phyloP scores from a whole-genome alignment of 768 basidiomycete genomes.

The Clitopilus passeckerianus region DNA sequence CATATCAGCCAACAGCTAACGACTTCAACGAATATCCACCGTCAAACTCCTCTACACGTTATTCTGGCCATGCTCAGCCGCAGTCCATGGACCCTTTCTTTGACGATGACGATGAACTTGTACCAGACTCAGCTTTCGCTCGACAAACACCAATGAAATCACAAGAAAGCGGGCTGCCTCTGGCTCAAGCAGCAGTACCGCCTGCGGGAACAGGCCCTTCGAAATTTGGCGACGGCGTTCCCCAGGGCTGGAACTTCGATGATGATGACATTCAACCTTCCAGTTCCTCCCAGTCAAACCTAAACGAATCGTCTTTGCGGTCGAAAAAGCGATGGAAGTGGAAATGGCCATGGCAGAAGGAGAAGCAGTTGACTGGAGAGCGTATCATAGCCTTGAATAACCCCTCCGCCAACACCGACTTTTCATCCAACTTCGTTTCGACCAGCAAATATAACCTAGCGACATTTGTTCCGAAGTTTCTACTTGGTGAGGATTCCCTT shows the following conservation, averaged over 20 bases:
- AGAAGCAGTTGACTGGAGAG: constrained; percentile 61
- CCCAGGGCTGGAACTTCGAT: constrained; percentile 74
- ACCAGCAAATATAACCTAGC: constrained; percentile 92
- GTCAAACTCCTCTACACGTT: constrained; percentile 32
- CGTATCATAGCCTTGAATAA: constrained; percentile 84
- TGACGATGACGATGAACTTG: constrained; percentile 76
- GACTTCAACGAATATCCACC: constrained; percentile 64
- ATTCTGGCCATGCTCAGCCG: constrained; percentile 35
- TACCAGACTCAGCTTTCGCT: constrained; percentile 66
- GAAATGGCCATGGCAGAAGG: constrained; percentile 86
- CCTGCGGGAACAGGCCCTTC: constrained; percentile 55
- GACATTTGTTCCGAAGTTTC: constrained; percentile 90
- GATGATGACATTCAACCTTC: constrained; percentile 49
- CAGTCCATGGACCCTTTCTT: constrained; percentile 82
- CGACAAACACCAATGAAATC: constrained; percentile 43
- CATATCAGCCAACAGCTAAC: constrained; percentile 45
- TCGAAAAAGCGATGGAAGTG: constrained; percentile 38
- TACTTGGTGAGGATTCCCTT: constrained; percentile 59
- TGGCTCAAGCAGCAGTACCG: constrained; percentile 53
- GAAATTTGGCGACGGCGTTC: constrained; percentile 40
- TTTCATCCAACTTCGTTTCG: constrained; percentile 77
- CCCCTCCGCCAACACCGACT: constrained; percentile 57
- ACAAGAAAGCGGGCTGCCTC: constrained; percentile 52
- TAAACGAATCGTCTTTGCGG: constrained; percentile 35
- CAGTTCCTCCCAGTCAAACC: constrained; percentile 34